Evolutionary conservation across 345 rosid species (phyloP).

Genomic region (Balakata baccata): DNA sequence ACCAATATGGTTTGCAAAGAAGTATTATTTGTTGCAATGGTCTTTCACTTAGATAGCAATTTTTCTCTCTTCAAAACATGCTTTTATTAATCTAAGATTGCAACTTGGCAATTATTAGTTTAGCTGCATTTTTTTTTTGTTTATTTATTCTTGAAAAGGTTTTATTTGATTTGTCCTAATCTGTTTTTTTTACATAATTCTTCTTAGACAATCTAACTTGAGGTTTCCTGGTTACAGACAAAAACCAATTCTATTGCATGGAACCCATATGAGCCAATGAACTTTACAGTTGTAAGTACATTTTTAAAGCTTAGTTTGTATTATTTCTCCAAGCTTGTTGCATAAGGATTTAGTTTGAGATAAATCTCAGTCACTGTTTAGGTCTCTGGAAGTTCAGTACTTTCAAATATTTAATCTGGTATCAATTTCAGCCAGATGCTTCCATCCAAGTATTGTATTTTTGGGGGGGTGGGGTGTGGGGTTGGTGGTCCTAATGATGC

Average conservation of each 20-base stretch:
- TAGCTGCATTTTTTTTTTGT: neutral
- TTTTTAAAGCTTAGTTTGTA: slow-evolving; percentile 6
- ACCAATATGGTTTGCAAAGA: neutral
- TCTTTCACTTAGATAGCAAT: neutral
- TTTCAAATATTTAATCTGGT: neutral
- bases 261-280: slow-evolving; percentile 99
- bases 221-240: slow-evolving; percentile 51
- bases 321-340: neutral
- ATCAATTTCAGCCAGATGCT: neutral
- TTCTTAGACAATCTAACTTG: neutral
- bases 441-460: neutral
- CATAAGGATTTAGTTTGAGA: neutral
- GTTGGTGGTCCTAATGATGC: too few relatives aligned
- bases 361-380: neutral
- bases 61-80: neutral
- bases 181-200: neutral
- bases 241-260: slow-evolving; percentile 86
- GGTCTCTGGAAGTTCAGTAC: neutral
- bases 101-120: neutral
- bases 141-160: neutral
- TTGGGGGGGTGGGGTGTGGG: too few relatives aligned
- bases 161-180: neutral
- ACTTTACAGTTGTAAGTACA: slow-evolving; percentile 83
- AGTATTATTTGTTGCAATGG: neutral
- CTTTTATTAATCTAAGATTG: neutral